A percentile compares a stretch with the other conserved stretches of the same genome.
phyloP scores from a whole-genome alignment of 78 protist genomes.

The slime mould (Dictyostelium discoideum) region DNA sequence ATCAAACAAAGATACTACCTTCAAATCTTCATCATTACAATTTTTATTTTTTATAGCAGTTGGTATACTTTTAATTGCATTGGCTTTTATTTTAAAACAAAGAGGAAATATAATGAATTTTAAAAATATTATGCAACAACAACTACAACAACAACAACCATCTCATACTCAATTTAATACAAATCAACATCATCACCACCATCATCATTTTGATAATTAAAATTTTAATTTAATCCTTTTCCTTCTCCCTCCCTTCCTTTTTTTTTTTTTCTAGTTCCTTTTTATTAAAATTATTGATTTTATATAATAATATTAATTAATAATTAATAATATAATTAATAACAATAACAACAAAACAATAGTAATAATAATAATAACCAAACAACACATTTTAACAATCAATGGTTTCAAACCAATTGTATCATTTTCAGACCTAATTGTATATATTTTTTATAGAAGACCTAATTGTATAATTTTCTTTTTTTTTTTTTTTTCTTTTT shows the following conservation, averaged over 20 bases:
- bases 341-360: too few species aligned
- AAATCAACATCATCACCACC: not conserved
- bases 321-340: too few species aligned
- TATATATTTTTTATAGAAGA: not conserved
- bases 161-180: not conserved
- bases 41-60: not conserved
- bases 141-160: not conserved
- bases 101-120: not conserved
- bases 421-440: not conserved
- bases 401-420: not conserved
- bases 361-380: too few species aligned
- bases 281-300: too few species aligned
- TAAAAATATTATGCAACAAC: not conserved
- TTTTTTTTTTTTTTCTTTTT: too few species aligned
- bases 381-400: not conserved
- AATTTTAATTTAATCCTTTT: not conserved
- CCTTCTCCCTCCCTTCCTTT: not conserved
- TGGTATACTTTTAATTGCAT: not conserved
- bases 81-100: not conserved
- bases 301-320: too few species aligned
- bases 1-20: not conserved
- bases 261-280: not conserved
- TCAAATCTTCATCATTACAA: not conserved
- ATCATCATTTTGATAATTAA: constrained; percentile 4
- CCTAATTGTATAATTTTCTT: not conserved